A percentile compares a stretch with the other conserved stretches of the same genome.
phyloP scores from a whole-genome alignment of 495 filamentous ascomycete genomes.

The Tuber aestivum region DNA sequence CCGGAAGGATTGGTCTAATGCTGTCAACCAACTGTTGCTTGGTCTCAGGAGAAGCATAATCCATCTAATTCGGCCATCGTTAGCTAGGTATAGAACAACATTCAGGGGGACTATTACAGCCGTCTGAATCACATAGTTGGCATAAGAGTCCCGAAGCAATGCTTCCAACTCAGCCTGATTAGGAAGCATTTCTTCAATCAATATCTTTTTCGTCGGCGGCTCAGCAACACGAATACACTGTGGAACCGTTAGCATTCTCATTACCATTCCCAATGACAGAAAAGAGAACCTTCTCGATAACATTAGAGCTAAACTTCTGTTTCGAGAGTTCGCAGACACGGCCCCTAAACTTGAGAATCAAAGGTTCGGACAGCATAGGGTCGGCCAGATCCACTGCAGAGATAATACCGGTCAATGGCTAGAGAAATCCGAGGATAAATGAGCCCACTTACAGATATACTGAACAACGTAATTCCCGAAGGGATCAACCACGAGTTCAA shows the following conservation, averaged over 20 bases:
- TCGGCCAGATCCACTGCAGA: constrained; percentile 71
- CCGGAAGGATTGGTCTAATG: constrained; percentile 74
- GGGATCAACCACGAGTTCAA: constrained; percentile 82
- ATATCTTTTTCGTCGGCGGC: constrained; percentile 58
- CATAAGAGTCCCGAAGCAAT: constrained; percentile 82
- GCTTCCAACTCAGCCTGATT: constrained; percentile 68
- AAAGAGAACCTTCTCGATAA: constrained; percentile 69
- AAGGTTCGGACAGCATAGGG: constrained; percentile 70
- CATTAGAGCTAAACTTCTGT: constrained; percentile 99
- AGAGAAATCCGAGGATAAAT: neutral
- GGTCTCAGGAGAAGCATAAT: constrained; percentile 66
- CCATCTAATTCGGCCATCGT: constrained; percentile 48
- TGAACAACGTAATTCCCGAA: constrained; percentile 98
- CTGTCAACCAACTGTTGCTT: constrained; percentile 69
- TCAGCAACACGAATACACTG: constrained; percentile 74
- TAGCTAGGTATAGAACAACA: constrained; percentile 15
- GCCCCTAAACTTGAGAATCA: constrained; percentile 69
- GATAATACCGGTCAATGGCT: constrained; percentile 20
- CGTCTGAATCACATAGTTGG: constrained; percentile 97
- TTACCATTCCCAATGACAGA: neutral
- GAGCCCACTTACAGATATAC: constrained; percentile 59
- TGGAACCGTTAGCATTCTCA: constrained; percentile 15
- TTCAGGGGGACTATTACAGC: constrained; percentile 47
- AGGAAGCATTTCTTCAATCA: constrained; percentile 77
- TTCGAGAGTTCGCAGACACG: constrained; percentile 73